phyloP scores from a whole-genome alignment of 2,329 filamentous ascomycete species.

The Clarireedia homoeocarpa region DNA sequence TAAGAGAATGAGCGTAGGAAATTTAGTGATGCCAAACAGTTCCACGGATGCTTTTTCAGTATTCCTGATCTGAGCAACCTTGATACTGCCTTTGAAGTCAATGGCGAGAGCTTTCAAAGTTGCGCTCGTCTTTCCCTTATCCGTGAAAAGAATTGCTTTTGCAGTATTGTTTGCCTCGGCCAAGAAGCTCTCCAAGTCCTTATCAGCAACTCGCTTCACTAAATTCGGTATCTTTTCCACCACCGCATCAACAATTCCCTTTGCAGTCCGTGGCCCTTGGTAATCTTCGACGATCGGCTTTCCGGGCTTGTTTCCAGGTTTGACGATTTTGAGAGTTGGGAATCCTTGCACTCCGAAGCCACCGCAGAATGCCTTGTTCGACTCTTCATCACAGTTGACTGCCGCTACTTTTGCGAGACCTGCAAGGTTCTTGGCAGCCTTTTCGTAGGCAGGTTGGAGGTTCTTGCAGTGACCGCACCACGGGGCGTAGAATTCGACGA shows the following conservation, averaged over 20 bases:
- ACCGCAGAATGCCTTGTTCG: constrained; percentile 82
- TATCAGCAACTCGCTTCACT: constrained; percentile 73
- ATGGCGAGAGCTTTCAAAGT: constrained; percentile 79
- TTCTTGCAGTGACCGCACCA: constrained; percentile 98
- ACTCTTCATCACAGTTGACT: constrained; percentile 88
- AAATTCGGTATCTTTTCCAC: constrained; percentile 86
- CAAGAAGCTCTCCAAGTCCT: constrained; percentile 70
- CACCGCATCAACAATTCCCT: constrained; percentile 79
- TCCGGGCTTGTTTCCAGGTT: constrained; percentile 71
- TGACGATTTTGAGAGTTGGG: constrained; percentile 90
- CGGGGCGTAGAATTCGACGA: constrained; percentile 85
- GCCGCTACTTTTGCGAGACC: constrained; percentile 92
- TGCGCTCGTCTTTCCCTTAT: constrained; percentile 82
- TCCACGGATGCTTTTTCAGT: constrained; percentile 57
- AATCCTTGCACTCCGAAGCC: constrained; percentile 87
- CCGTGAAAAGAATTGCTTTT: constrained; percentile 87
- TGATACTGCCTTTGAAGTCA: constrained; percentile 76
- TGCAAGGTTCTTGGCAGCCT: constrained; percentile 80
- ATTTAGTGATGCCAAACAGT: constrained; percentile 67
- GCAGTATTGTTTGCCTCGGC: constrained; percentile 56
- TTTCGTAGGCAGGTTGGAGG: constrained; percentile 92
- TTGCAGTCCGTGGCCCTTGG: constrained; percentile 73
- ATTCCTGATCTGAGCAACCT: constrained; percentile 69
- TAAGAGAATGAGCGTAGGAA: constrained; percentile 74
- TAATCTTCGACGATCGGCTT: constrained; percentile 87